Evolutionary conservation across 2,329 filamentous ascomycete species (phyloP).

Genomic region (Fusarium pseudoanthophilum): DNA sequence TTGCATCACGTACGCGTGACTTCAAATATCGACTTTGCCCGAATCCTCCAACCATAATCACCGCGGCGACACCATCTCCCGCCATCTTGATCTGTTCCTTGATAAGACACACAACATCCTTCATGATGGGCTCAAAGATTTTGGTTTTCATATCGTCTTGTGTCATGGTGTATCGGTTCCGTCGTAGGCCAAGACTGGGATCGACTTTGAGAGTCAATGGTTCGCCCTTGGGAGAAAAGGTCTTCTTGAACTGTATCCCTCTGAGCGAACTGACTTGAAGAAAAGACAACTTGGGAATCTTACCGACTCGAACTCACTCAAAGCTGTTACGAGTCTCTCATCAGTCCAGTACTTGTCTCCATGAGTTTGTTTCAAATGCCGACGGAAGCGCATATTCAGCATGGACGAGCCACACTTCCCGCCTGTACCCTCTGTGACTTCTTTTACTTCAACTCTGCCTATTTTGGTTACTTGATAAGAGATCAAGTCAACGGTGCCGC

Average conservation of each 20-base stretch:
- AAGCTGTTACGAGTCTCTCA: slow-evolving; percentile 53
- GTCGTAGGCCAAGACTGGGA: slow-evolving; percentile 47
- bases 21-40: slow-evolving; percentile 59
- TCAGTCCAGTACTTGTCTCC: slow-evolving; percentile 57
- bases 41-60: slow-evolving; percentile 62
- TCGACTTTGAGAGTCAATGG: slow-evolving; percentile 51
- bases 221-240: slow-evolving; percentile 51
- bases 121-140: slow-evolving; percentile 57
- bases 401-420: slow-evolving; percentile 62
- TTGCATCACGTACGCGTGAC: slow-evolving; percentile 51
- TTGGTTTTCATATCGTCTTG: slow-evolving; percentile 72
- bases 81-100: slow-evolving; percentile 54
- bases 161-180: slow-evolving; percentile 48
- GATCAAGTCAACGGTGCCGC: slow-evolving; percentile 65
- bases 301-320: slow-evolving; percentile 57
- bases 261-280: slow-evolving; percentile 2
- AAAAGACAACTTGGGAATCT: slow-evolving; percentile 53
- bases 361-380: slow-evolving; percentile 56
- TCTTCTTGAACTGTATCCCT: slow-evolving; percentile 51
- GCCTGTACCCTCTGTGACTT: slow-evolving; percentile 61
- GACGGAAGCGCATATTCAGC: slow-evolving; percentile 60
- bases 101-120: slow-evolving; percentile 55
- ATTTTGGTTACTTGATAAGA: slow-evolving; percentile 60
- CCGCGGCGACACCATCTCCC: slow-evolving; percentile 49
- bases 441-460: slow-evolving; percentile 57